phyloP scores from a whole-genome alignment of 73 alveolate species.

The Uronychia binucleata region DNA sequence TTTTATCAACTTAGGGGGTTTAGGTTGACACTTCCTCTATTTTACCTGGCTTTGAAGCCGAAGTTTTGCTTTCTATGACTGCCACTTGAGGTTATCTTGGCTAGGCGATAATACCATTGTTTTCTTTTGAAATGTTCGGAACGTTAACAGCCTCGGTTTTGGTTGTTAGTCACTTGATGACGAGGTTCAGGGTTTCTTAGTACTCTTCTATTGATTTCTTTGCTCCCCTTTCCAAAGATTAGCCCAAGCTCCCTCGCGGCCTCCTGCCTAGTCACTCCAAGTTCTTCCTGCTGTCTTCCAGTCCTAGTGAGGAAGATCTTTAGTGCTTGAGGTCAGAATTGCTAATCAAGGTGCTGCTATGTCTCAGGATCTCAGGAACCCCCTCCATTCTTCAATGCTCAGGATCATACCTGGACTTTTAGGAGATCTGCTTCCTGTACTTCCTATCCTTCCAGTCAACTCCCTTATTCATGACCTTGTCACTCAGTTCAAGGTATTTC shows the following conservation, averaged over 20 bases:
- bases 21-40: background rate
- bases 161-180: background rate
- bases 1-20: background rate
- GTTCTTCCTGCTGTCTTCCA: background rate
- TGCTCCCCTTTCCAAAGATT: background rate
- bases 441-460: background rate
- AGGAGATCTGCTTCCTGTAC: background rate
- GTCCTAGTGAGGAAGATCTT: background rate
- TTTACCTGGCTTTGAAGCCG: background rate
- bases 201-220: background rate
- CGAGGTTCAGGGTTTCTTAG: background rate
- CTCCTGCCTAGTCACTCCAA: background rate
- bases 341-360: background rate
- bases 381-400: background rate
- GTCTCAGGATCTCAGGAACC: background rate
- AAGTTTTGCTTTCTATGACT: background rate
- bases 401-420: background rate
- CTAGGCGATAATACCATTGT: background rate
- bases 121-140: background rate
- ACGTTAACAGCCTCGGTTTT: background rate
- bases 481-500: background rate
- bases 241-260: background rate
- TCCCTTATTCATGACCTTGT: background rate
- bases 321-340: background rate
- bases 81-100: background rate